Evolutionary conservation across 2,329 filamentous ascomycete species (phyloP).

Genomic region (Microdochium nivale): DNA sequence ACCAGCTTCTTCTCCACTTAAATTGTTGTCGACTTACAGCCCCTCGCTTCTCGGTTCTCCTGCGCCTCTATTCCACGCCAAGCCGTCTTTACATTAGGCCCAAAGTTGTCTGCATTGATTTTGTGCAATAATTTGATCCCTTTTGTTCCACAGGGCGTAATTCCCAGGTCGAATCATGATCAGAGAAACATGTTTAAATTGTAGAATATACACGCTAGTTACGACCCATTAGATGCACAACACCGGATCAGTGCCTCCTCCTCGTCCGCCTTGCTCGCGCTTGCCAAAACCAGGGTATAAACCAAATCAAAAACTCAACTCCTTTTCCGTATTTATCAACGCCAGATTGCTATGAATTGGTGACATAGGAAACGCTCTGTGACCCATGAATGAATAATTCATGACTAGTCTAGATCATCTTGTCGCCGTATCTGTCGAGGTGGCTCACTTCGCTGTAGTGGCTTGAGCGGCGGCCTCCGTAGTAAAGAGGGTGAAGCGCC

Average conservation of each 20-base stretch:
- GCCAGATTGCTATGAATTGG: not conserved
- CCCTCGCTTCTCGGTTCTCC: no score
- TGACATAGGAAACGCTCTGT: not conserved
- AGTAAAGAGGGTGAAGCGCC: conserved; percentile 46
- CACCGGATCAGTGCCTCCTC: not conserved
- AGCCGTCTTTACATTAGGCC: no score
- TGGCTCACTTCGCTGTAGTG: conserved; percentile 41
- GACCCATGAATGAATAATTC: not conserved
- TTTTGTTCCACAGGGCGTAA: no score
- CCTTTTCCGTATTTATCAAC: conserved; percentile 1
- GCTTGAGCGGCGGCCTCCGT: conserved; percentile 22
- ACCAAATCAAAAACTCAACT: not conserved
- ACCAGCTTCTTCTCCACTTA: no score
- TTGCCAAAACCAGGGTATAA: not conserved
- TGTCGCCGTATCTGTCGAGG: conserved; percentile 33
- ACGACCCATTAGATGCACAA: not conserved
- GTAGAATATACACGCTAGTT: no score
- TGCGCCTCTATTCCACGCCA: no score
- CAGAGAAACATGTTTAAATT: no score
- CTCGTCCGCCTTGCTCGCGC: not conserved
- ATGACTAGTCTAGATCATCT: conserved; percentile 8
- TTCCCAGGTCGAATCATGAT: no score
- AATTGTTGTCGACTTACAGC: no score
- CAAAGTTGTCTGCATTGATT: no score
- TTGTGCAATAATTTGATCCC: no score